Evolutionary conservation across 371 early-diverging fungal species (phyloP), one percentile per base, ranked within the genome.

Genomic region (Capniomyces stellatus): DNA sequence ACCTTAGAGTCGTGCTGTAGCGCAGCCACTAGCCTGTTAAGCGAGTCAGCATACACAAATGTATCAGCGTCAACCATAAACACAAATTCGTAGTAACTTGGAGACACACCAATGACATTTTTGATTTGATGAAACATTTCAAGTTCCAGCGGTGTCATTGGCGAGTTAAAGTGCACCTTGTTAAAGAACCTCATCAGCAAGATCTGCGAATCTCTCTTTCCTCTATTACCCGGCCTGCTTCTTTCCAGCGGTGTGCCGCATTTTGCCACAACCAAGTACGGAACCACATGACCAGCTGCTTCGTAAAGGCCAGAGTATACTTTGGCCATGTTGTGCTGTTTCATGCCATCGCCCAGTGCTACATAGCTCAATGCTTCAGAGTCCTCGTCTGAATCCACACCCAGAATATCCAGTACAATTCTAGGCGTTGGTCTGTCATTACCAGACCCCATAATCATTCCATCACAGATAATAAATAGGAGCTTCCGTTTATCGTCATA

Each of bases 161-260:
- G 78, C 40, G 73, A 62, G 59, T 91, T 85, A 70, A 89, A 93
- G 66, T 96, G 92, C 10, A 99, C 88, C 68, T 90, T 89, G 71
- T 88, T 87, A 64, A 98, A 82, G 76, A 98, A 99, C 50, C 85
- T 77, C 99, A 99, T 98, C 60, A 90, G 80, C 52, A 99, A 81
- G 70, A 99, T 82, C 75, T 99, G 99, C 28, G 96, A 92, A 74
- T 99, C 99, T 62, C 99, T 87, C 76, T 99, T 99, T 60, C 99
- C 99, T 43, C 99, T 75, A 67, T 99, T 99, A n/a, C 95, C 97
- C 10, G 91, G 82, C 63, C 83, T 86, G 51, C 75, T 73, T 52
- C 78, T 75, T 64, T 88, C 87, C 22, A 74, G 75, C 0, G 83
- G 80, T 29, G 75, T 78, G 51, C 98, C 98, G 43, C 81, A 81